Percentiles rank a stretch among this genome's conserved stretches.
phyloP scores from a whole-genome alignment of 352 stramenopile genomes.

The Globisporangium barbulae region DNA sequence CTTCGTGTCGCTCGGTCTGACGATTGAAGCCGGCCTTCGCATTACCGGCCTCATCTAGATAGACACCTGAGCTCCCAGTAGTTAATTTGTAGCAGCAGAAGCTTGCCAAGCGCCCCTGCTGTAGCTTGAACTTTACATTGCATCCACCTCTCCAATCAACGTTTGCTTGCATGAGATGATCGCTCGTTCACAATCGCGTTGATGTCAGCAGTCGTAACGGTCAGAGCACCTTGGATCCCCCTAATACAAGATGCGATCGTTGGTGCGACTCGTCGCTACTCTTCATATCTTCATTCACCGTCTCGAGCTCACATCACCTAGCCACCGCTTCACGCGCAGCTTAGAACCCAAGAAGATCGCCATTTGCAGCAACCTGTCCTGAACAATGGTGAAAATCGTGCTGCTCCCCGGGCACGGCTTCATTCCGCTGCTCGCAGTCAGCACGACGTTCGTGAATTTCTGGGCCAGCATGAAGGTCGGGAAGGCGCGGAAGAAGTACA shows the following conservation, averaged over 20 bases:
- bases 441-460: constrained; percentile 44
- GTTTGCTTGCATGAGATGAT: too few relatives aligned
- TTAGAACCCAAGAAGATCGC: neutral
- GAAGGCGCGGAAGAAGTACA: constrained; percentile 60
- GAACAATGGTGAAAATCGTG: constrained; percentile 30
- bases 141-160: neutral
- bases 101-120: neutral
- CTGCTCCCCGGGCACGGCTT: constrained; percentile 63
- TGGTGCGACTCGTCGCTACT: constrained; percentile 8
- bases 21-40: constrained; percentile 6
- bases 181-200: too few relatives aligned
- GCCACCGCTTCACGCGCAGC: neutral
- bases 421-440: constrained; percentile 54
- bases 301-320: neutral
- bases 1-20: constrained; percentile 27
- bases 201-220: too few relatives aligned
- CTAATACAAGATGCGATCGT: neutral
- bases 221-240: too few relatives aligned
- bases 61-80: neutral
- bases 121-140: neutral
- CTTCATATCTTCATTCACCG: neutral
- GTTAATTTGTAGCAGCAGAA: neutral
- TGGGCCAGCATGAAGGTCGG: constrained; percentile 64
- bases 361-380: neutral
- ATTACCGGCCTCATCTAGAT: constrained; percentile 7